phyloP scores from a whole-genome alignment of 2,329 filamentous ascomycete genomes.

The Colletotrichum tamarilloi region DNA sequence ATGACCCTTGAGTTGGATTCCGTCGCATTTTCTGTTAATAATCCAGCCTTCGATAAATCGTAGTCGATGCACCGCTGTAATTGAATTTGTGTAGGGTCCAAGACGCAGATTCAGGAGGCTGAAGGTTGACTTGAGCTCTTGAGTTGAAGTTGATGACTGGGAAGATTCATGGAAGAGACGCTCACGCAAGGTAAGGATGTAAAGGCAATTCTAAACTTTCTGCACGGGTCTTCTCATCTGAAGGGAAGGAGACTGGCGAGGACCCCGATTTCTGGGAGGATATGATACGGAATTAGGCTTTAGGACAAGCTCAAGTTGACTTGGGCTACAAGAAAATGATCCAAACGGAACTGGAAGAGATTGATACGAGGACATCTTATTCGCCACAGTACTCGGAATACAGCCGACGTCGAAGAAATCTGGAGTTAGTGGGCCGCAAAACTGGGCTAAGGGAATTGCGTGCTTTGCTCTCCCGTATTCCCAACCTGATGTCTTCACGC shows the following conservation, averaged over 20 bases:
- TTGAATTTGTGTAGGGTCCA: too few relatives aligned
- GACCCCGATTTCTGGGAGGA: neutral
- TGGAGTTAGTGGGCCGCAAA: neutral
- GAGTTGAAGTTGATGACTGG: too few relatives aligned
- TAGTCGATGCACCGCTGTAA: too few relatives aligned
- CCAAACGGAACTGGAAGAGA: neutral
- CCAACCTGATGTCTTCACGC: neutral
- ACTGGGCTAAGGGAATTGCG: neutral
- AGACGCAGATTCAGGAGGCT: too few relatives aligned
- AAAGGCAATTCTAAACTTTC: neutral
- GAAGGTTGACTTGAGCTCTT: too few relatives aligned
- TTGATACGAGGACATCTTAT: too few relatives aligned
- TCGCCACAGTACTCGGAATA: neutral
- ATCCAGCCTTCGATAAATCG: too few relatives aligned
- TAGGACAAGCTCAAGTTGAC: neutral
- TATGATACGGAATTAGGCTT: neutral
- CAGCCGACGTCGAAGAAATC: neutral
- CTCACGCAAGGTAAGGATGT: neutral
- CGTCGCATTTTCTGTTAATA: too few relatives aligned
- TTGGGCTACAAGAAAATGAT: neutral
- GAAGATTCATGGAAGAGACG: too few relatives aligned
- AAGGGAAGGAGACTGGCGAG: neutral
- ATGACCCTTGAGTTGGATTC: too few relatives aligned
- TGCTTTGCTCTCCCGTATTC: neutral
- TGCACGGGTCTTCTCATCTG: neutral